Evolutionary conservation across 345 rosid genomes (phyloP), one percentile per base, ranked within the genome.

Genomic region (Hibiscus tridactylites): DNA sequence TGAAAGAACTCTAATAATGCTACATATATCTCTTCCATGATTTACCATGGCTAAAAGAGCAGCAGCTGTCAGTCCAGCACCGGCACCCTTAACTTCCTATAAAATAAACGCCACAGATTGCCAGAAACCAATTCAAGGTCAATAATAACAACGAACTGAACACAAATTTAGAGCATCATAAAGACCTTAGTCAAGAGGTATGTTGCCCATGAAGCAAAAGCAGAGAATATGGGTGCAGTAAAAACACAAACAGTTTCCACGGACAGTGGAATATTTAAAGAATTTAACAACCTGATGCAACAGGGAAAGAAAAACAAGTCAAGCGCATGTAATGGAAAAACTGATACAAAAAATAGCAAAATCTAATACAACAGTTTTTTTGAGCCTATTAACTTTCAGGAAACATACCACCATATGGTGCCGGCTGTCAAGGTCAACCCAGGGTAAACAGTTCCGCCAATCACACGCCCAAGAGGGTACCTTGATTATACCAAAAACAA

Each of bases 21-120:
- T 49, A 75, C 4, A 61, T 44, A 73, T 77, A 78, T 52, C 54
- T 50, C n/a, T 50, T 50, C 17, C 54, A 50, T 50, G 54, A 50
- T 4, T 50, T 50, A 50, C 54, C 54, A 50, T 50, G 17, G 54
- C 54, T 50, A 50, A 50, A 50, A 50, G 54, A 50, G 13, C n/a
- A 3, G 54, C 54, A 50, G 54, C 54, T 13, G 54, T 50, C 54
- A 15, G 54, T 15, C 54, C 54, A 50, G 54, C 54, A 50, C 19
- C 54, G 4, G 54, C 17, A 50, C 54, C 54, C 54, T 50, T 50
- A 50, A 50, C 54, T 50, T 50, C 54, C 54, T 50, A 50, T 15
- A 50, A 15, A 15, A 11, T 15, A 50, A 1, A 21, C 24, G 17
- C 54, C 16, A 15, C n/a, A 50, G 54, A 50, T 0, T 12, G 15